A percentile compares a stretch with the other conserved stretches of the same genome.
Evolutionary conservation across 106 monocot genomes (phyloP).

Genomic region (Ottelia alismoides): DNA sequence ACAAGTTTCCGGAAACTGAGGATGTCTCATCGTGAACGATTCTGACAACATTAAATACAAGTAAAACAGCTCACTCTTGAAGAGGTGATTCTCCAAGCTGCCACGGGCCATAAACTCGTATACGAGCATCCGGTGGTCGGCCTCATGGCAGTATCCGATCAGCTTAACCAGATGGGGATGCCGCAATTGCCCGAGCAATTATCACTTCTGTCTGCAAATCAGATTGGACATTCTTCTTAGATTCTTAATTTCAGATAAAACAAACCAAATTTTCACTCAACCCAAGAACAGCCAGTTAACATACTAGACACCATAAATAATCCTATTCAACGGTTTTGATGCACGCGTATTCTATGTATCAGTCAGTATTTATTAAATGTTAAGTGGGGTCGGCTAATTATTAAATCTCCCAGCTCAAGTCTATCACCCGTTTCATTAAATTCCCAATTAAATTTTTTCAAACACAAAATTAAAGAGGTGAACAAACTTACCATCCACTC

Average conservation of each 20-base stretch:
- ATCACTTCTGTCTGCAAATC: slow-evolving; percentile 20
- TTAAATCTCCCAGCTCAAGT: too few species aligned
- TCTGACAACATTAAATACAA: too few species aligned
- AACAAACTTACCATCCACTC: slow-evolving; percentile 17
- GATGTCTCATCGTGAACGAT: too few species aligned
- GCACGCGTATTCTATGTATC: too few species aligned
- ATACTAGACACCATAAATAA: too few species aligned
- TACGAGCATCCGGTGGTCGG: slow-evolving; percentile 16
- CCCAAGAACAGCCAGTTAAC: not conserved
- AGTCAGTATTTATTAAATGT: too few species aligned
- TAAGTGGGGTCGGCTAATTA: too few species aligned
- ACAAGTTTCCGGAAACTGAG: too few species aligned
- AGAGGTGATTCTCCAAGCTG: slow-evolving; percentile 23
- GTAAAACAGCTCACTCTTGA: slow-evolving; percentile 10
- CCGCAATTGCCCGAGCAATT: slow-evolving; percentile 22
- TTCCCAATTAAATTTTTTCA: not conserved
- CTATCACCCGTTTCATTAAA: too few species aligned
- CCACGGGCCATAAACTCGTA: slow-evolving; percentile 22
- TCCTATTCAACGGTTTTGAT: too few species aligned
- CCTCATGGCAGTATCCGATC: slow-evolving; percentile 19
- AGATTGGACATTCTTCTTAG: not conserved
- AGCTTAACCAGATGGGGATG: slow-evolving; percentile 19
- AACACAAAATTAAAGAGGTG: not conserved
- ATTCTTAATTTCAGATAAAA: not conserved
- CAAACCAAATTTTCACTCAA: not conserved